Conservation (phyloP, 2,329 filamentous ascomycete genomes). For the Malbranchea zuffiana region DNA sequence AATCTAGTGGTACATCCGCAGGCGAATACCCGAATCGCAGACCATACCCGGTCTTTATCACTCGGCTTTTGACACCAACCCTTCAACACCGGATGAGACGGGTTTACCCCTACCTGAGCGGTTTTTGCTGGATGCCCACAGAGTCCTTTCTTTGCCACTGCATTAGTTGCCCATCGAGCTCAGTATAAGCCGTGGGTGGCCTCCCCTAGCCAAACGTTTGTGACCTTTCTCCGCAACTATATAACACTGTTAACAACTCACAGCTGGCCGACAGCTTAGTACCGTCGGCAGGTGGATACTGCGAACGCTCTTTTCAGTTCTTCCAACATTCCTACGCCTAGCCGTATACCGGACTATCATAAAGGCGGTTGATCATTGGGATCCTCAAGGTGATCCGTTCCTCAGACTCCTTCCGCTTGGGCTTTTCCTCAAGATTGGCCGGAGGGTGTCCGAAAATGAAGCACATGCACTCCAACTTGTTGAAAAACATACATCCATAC, state of each 20-base stretch:
- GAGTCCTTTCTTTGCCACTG: constrained; percentile 3
- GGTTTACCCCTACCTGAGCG: constrained; percentile 11
- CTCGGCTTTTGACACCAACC: neutral
- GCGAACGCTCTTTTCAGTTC: constrained; percentile 6
- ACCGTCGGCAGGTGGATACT: constrained; percentile 1
- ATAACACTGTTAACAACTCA: neutral
- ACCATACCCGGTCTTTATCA: too few species aligned
- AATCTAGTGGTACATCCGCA: too few species aligned
- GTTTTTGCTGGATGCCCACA: constrained; percentile 9
- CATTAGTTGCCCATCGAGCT: constrained; percentile 7
- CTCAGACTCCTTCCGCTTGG: constrained; percentile 13
- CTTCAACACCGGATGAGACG: constrained; percentile 8
- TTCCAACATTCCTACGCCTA: constrained; percentile 7
- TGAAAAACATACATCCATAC: constrained; percentile 12
- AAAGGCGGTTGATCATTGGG: constrained; percentile 2
- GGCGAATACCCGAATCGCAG: too few species aligned
- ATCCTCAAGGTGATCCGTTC: neutral
- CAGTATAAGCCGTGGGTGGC: constrained; percentile 7
- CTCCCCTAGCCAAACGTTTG: neutral
- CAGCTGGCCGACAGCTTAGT: neutral
- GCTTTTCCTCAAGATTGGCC: constrained; percentile 12
- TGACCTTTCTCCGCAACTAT: neutral
- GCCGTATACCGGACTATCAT: constrained; percentile 6
- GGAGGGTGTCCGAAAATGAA: constrained; percentile 9
- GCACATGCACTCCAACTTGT: constrained; percentile 12